phyloP scores from a whole-genome alignment of 148 eudicot species.

The Chenopodium formosanum region DNA sequence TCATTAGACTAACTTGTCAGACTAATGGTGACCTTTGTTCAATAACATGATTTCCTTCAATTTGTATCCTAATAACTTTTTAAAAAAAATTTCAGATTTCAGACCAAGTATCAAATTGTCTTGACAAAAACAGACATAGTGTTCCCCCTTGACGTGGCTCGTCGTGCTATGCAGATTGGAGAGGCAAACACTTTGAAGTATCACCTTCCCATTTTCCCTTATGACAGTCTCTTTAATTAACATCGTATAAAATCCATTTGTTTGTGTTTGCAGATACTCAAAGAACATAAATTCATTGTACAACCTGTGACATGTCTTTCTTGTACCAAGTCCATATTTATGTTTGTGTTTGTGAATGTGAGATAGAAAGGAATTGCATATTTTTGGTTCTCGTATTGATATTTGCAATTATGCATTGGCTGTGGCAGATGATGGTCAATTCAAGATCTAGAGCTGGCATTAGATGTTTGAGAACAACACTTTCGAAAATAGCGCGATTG shows the following conservation, averaged over 20 bases:
- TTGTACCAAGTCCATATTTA: neutral
- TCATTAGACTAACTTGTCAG: neutral
- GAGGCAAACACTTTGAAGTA: conserved; percentile 46
- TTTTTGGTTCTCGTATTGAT: neutral
- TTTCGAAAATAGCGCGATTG: conserved; percentile 66
- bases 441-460: conserved; percentile 89
- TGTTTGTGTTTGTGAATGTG: neutral
- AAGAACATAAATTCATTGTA: conserved; percentile 65
- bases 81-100: conserved; percentile 46
- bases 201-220: neutral
- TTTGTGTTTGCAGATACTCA: conserved; percentile 62
- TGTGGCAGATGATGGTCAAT: conserved; percentile 84
- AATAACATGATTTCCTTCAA: neutral
- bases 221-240: neutral
- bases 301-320: conserved; percentile 72
- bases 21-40: neutral
- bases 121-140: conserved; percentile 86
- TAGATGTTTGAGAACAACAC: conserved; percentile 73
- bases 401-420: conserved; percentile 15
- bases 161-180: conserved; percentile 96
- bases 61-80: neutral
- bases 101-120: conserved; percentile 85
- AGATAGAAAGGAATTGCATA: neutral
- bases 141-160: conserved; percentile 90
- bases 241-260: neutral